Evolutionary conservation across 805 yeast species (phyloP).

Genomic region (Candida ipomoeae): DNA sequence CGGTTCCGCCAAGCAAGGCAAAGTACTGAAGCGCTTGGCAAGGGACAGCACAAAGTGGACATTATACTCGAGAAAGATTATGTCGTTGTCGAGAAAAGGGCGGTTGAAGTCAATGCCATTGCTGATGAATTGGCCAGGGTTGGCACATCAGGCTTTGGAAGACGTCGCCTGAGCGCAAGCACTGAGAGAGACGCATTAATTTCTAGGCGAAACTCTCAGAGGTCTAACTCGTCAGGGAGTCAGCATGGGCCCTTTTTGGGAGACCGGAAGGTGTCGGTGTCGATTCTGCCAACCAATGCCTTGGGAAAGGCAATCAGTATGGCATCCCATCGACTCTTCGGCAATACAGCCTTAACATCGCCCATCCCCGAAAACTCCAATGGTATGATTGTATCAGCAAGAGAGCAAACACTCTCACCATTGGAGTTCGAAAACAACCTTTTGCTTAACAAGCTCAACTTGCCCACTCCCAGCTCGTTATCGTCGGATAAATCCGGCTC

Average conservation of each 20-base stretch:
- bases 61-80: conserved; percentile 72
- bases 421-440: conserved; percentile 31
- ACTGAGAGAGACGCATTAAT: conserved; percentile 18
- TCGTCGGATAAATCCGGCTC: conserved; percentile 20
- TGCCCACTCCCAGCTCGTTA: conserved; percentile 27
- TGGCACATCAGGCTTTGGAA: conserved; percentile 48
- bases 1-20: conserved; percentile 22
- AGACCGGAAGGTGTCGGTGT: conserved; percentile 62
- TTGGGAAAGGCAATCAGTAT: conserved; percentile 80
- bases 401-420: conserved; percentile 6
- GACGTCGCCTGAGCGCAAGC: conserved; percentile 29
- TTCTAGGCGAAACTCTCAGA: conserved; percentile 34
- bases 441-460: conserved; percentile 30
- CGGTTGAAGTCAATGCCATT: conserved; percentile 90
- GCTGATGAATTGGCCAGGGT: conserved; percentile 86
- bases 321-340: conserved; percentile 85
- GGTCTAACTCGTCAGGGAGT: conserved; percentile 46
- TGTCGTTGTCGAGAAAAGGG: conserved; percentile 90
- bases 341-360: conserved; percentile 25
- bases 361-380: conserved; percentile 11
- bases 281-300: conserved; percentile 82
- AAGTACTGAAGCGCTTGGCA: conserved; percentile 9
- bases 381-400: conserved; percentile 1
- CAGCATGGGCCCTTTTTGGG: conserved; percentile 59
- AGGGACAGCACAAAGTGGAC: conserved; percentile 33